Base-by-base conservation (phyloP, 208 protist species). In the Vickermania spadyakhi region DNA sequence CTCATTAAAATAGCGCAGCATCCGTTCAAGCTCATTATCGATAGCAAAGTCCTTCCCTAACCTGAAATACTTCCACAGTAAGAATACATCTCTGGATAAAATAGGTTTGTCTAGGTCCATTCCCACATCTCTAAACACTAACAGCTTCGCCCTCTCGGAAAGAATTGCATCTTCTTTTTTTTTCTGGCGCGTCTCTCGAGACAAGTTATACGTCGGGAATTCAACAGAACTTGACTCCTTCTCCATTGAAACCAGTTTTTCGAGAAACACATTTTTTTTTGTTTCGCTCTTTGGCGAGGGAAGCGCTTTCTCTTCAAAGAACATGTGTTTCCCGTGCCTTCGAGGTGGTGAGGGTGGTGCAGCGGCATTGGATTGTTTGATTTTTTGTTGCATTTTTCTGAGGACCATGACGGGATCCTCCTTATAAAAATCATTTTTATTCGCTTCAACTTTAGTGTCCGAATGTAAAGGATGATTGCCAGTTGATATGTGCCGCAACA, bases 101-200 rank as follows among this genome's bases (percentile, higher is more conserved):
- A 94, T 91, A 1, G 87, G 84, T 55, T 90, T 91, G 52, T 94
- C 87, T 2, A 94, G 64, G 52, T 94, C 83, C 87, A 94, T 94
- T 14, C 87, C 84, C 23, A 94, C 87, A 64, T 94, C 82, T 25
- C 87, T 72, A 50, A 94, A 94, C 2, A 94, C 70, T 30, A 94
- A 68, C 74, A 94, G 78, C 29, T 84, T 73, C 21, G 70, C 64
- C 31, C 87, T 72, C 50, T 94, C 87, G 31, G 70, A 67, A 28
- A 86, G 72, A 54, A 94, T 82, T 55, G 80, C 81, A 5, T 77
- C 57, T 49, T 89, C 75, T 27, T 79, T 75, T 7, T 64, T 72
- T 42, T 68, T 59, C 21, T 68, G 62, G 0, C 80, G 67, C 22
- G 56, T 41, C 36, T 87, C 76, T 0, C 68, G 63, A 1, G 74